These are phyloP conservation scores for Solanum pimpinellifolium DNA, from an alignment of 257 asterid genomes.

Conservation along the genomic window DNA sequence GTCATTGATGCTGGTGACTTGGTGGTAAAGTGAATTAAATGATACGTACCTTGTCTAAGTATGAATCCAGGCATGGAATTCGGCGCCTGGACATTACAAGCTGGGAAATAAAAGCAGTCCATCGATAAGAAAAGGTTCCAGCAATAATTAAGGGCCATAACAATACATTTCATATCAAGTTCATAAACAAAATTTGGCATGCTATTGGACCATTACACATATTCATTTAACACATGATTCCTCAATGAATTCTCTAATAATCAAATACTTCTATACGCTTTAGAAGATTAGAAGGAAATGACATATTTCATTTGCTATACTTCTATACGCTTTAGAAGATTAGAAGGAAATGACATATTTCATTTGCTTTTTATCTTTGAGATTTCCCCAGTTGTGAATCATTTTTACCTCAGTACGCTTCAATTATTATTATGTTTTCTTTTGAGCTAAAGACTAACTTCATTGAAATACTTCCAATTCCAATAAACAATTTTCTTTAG, in stretches of 20 bases:
- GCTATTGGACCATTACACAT: neutral
- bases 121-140: neutral
- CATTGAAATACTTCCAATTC: neutral
- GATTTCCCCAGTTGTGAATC: neutral
- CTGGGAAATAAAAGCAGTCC: conserved; percentile 30
- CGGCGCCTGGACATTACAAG: conserved; percentile 98
- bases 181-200: neutral
- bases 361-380: neutral
- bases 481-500: neutral
- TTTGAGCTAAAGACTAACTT: neutral
- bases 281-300: neutral
- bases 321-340: neutral
- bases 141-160: neutral
- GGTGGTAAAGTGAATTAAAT: neutral
- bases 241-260: neutral
- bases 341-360: neutral
- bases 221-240: neutral
- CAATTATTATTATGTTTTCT: neutral
- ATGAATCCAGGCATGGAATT: conserved; percentile 94
- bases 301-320: neutral
- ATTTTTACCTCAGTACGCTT: neutral
- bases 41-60: conserved; percentile 80
- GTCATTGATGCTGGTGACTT: neutral
- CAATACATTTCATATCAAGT: neutral
- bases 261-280: neutral